These are phyloP conservation scores for Pythium phragmiticola DNA, from an alignment of 352 stramenopile species.

Conservation along the genomic window DNA sequence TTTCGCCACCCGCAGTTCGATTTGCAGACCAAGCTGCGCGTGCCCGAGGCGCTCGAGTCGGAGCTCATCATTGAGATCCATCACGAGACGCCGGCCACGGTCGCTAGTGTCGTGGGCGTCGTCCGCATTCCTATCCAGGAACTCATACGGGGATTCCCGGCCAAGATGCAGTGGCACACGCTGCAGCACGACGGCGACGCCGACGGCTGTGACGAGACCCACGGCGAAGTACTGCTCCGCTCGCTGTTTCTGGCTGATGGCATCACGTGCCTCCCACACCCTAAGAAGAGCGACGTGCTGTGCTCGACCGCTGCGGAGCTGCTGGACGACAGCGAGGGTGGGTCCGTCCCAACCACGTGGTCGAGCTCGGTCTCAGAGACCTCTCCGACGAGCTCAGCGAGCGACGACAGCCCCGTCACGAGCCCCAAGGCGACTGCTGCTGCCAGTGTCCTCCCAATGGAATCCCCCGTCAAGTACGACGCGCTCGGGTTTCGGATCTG, in stretches of 20 bases:
- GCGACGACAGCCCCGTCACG: not conserved
- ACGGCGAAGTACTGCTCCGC: constrained; percentile 43
- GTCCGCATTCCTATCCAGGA: constrained; percentile 40
- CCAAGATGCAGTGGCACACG: constrained; percentile 60
- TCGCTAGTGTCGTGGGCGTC: constrained; percentile 34
- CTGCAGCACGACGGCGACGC: constrained; percentile 23
- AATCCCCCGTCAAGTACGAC: constrained; percentile 30
- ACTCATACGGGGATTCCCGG: constrained; percentile 55
- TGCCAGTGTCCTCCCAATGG: constrained; percentile 9
- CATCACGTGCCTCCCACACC: constrained; percentile 43
- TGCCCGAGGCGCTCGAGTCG: constrained; percentile 42
- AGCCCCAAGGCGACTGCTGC: constrained; percentile 8
- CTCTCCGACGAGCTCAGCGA: constrained; percentile 4
- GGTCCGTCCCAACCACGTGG: not conserved
- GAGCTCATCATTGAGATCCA: constrained; percentile 47
- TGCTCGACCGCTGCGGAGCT: constrained; percentile 46
- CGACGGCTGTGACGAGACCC: constrained; percentile 27
- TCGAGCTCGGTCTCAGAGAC: constrained; percentile 3
- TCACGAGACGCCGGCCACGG: constrained; percentile 32
- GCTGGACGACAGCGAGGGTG: constrained; percentile 24
- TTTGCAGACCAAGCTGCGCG: constrained; percentile 38
- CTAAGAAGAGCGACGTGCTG: constrained; percentile 29
- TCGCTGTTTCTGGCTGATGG: constrained; percentile 64
- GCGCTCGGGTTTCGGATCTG: constrained; percentile 49
- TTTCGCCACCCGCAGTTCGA: constrained; percentile 50